Base-by-base conservation (phyloP, 1,284 basidiomycete species). In the Xerocomus nothofagi region DNA sequence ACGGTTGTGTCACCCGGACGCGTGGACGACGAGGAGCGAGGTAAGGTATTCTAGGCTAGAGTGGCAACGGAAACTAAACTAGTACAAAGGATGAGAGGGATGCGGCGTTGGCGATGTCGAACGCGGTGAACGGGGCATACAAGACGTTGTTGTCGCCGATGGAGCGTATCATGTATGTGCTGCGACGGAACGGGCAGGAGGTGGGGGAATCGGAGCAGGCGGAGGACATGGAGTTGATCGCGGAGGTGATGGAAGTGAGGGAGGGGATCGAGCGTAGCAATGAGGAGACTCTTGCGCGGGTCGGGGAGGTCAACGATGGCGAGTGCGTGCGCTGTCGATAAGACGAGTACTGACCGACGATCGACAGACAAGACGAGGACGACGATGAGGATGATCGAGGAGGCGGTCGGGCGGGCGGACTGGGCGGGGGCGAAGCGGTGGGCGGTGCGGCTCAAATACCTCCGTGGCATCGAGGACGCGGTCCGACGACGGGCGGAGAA, bases 241-340 rank as follows among this genome's bases (percentile, higher is more conserved):
- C 78, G 66, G 82, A 90, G 58, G 81, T 96, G 38, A 85, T 97
- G 79, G 86, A 92, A 58, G 78, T 77, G n/a, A 72, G 91, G 39
- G 93, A 96, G 69, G 76, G 77, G 36, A 77, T 98, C 23, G 91
- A 93, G 53, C 80, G 81, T 30, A 83, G 90, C 1, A 53, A 65
- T 12, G 67, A 67, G 11, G 60, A 53, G 1, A 66, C 63, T 20
- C 77, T 92, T 2, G 73, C 77, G 15, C 53, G 55, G 6, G 71
- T 95, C 26, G 67, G 76, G 24, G 69, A 73, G 4, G 70, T 72
- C 14, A 93, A 91, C 66, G 63, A 79, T 45, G 80, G 91, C 88
- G 50, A 50, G 84, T 73, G 23, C 31, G 34, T 27, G 26, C 3
- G 26, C 10, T 27, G 26, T 12, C 14, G 4, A 1, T 4, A 20